Evolutionary conservation across 2,329 filamentous ascomycete genomes (phyloP), one percentile per base, ranked within the genome.

Genomic region (Sporothrix mexicana): DNA sequence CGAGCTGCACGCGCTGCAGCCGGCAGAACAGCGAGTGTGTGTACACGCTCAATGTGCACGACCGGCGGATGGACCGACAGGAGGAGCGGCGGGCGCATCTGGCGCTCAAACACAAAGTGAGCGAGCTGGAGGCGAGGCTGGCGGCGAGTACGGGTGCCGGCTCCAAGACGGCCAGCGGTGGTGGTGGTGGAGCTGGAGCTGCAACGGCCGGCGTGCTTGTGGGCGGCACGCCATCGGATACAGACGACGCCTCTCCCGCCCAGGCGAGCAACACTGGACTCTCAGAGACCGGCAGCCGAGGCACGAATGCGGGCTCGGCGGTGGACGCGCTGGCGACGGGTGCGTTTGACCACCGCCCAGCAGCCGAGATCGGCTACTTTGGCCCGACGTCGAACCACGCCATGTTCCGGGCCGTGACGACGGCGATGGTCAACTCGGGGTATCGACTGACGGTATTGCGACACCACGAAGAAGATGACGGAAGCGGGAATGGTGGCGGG

Each of bases 311-410:
- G 5, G 78, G 78, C n/a, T 77, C 78, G 3, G 74, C 74, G 5
- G 75, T 77, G 6, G 79, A 80, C 68, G 77, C 77, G 9, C 72
- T 79, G 4, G 79, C 79, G 8, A 78, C 79, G 2, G 76, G 76
- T 0, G 75, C 77, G 1, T 80, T 80, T 71, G 79, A 80, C 69
- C 77, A 78, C 15, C 72, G 74, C 23, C 75, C 78, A 1, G 73
- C 69, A 12, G 74, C 72, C 0, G 77, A 79, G 45, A 79, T 79
- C 72, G 77, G 74, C n/a, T 75, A 76, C 47, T 76, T 76, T 73
- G 74, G 75, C 7, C 74, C 79, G 7, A 79, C 76, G 47, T 79
- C 79, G 9, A 80, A 80, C 51, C 79, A 80, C 68, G 77, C 78
- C 10, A 73, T 79, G 51, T 80, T 79, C 68, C 75, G 77, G 61